phyloP scores from a whole-genome alignment of 345 rosid genomes.

The Lepidium didymum region DNA sequence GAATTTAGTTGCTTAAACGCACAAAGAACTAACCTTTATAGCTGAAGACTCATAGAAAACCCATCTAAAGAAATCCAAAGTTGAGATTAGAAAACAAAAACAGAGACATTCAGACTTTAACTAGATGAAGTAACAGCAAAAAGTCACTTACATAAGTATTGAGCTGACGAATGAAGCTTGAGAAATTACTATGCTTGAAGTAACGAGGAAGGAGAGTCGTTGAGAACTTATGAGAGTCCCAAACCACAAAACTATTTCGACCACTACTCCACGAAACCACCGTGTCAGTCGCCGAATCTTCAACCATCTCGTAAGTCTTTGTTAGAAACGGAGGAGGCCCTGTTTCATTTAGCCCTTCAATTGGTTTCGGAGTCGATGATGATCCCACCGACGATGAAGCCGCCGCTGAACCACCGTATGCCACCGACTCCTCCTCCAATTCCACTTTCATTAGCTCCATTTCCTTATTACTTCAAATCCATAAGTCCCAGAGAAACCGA shows the following conservation, averaged over 20 bases:
- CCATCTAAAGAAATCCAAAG: conserved; percentile 26
- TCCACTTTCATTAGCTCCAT: conserved; percentile 31
- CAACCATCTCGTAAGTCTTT: conserved; percentile 68
- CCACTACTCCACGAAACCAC: conserved; percentile 61
- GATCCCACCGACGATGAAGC: conserved; percentile 40
- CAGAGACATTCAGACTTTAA: background rate
- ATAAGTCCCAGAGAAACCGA: background rate
- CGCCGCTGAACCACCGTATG: conserved; percentile 2
- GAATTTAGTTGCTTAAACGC: background rate
- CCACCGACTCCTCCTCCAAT: conserved; percentile 43
- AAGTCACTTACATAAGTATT: conserved; percentile 59
- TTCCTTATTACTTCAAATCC: background rate
- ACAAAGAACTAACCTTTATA: conserved; percentile 23
- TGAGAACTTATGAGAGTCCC: conserved; percentile 54
- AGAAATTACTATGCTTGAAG: conserved; percentile 72
- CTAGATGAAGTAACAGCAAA: background rate
- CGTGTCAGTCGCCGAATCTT: conserved; percentile 51
- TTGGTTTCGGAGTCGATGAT: conserved; percentile 49
- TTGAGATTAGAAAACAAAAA: background rate
- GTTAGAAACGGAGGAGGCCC: conserved; percentile 79
- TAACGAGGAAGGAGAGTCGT: conserved; percentile 50
- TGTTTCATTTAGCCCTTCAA: conserved; percentile 59
- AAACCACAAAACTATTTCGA: conserved; percentile 59
- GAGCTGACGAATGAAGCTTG: conserved; percentile 73
- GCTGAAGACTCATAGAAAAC: conserved; percentile 19